Base-by-base conservation (phyloP, 495 filamentous ascomycete species). In the Daldinia bambusicola region DNA sequence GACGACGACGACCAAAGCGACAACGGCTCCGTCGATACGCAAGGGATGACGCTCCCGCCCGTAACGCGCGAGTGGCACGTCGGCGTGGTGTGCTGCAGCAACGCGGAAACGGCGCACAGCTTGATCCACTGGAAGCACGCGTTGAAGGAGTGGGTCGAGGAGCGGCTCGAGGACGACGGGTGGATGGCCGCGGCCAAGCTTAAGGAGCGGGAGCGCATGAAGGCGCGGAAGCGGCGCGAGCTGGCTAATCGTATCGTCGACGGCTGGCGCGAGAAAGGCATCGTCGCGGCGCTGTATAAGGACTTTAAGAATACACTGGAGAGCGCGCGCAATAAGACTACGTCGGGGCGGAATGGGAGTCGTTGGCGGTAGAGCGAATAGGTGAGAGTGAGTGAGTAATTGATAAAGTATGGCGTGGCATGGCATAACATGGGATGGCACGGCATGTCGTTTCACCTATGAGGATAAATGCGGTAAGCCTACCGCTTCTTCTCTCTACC, bases 51-150 rank as follows among this genome's bases (percentile, higher is more conserved):
- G 16, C 79, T 80, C 30, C 74, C 74, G 60, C 78, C 43, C 32
- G 77, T 50, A 70, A 83, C 45, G 61, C 86, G 62, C 70, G 78
- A 67, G 20, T 84, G 80, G 79, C 38, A 43, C 13, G 70, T 84
- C 6, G 83, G 83, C 31, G 57, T 59, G 14, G 74, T 79, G 3
- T 95, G 92, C 83, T 87, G 84, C 66, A 77, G 73, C 52, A 93
- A 92, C 74, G 90, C 92, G 6, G 80, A 84, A 61, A 88, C 88
- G 14, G 90, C 90, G 0, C 92, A 95, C 71, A 84, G 82, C 0
- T 82, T 95, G 2, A 83, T 84, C 0, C 92, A 95, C 77, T 95
- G 92, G 92, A 89, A 90, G 45, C 86, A 86, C 71, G 86, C 88
- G 34, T 87, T 95, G 45, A 90, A 92, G 66, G 83, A 91, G 66